Evolutionary conservation across 2,329 filamentous ascomycete genomes (phyloP), one percentile per base, ranked within the genome.

Genomic region (Fusarium scirpi): DNA sequence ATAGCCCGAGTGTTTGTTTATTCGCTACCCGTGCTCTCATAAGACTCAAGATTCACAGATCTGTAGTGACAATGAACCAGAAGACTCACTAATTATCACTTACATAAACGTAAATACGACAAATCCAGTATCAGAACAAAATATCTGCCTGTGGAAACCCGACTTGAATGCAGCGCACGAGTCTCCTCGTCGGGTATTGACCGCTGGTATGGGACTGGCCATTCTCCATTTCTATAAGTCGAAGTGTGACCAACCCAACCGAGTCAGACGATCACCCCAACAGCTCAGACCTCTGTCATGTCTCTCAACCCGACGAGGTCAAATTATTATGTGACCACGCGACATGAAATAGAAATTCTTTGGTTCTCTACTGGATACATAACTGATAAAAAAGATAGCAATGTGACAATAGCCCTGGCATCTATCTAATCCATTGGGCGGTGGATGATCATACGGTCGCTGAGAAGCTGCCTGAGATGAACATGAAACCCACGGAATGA

Each of bases 231-330:
- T 60, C 20, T 22, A 46, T 22, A 40, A 34, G 32, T 32, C 38
- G 22, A 34, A 45, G 30, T 49, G 56, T 70, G 68, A 62, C 59
- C 54, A 32, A 61, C 59, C 59, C 54, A 32, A 61, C 55, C 54
- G 38, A 61, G 64, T 70, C 68, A 70, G 60, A 48, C 49, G 68
- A 61, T 56, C 51, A 57, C 11, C 49, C 27, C 34, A 53, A 47
- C 40, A 34, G 44, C 34, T 62, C 62, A 64, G 49, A 24, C 27
- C 45, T 34, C 49, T 24, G 46, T 61, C 49, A 51, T 71, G 64
- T 58, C 67, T 69, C 43, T 32, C 27, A 20, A 25, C 22, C 27
- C 64, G 40, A 46, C 55, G 61, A 29, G 25, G 41, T 29, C 51
- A 48, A 24, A 49, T 20, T 41, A 25, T 18, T 38, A 20, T 29